Percentiles rank a stretch among this genome's conserved stretches.
Evolutionary conservation across 2,329 filamentous ascomycete genomes (phyloP).

Genomic region (Aspergillus arachidicola): DNA sequence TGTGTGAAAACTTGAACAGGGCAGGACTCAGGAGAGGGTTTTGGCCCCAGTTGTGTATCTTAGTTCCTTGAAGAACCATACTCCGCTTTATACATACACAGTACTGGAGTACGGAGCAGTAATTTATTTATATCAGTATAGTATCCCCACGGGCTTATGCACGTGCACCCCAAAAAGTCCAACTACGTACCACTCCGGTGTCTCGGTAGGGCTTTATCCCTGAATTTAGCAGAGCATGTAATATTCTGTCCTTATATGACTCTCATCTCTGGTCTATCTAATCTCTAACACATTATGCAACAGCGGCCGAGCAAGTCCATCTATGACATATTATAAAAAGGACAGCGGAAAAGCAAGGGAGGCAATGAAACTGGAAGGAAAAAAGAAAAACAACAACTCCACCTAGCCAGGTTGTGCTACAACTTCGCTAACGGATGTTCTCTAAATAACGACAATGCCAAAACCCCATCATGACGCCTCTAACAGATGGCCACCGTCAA

Average conservation of each 20-base stretch:
- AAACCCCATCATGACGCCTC: slow-evolving; percentile 8
- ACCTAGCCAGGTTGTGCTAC: neutral
- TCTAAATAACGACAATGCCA: neutral
- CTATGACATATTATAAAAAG: slow-evolving; percentile 1
- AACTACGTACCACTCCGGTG: neutral
- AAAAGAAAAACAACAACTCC: neutral
- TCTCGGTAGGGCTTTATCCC: too few relatives aligned
- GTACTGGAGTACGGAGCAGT: too few relatives aligned
- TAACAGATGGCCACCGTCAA: neutral
- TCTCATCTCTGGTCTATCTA: neutral
- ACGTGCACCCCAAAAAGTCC: too few relatives aligned
- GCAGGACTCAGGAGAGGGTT: too few relatives aligned
- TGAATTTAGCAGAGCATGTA: neutral
- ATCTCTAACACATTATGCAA: slow-evolving; percentile 1
- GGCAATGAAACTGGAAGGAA: neutral
- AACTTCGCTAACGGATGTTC: slow-evolving; percentile 3
- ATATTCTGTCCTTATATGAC: neutral
- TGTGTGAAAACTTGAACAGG: too few relatives aligned
- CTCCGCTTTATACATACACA: too few relatives aligned
- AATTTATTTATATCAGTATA: too few relatives aligned
- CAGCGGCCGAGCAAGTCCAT: neutral
- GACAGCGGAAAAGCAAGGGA: neutral
- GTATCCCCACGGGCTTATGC: too few relatives aligned
- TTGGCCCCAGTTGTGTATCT: too few relatives aligned
- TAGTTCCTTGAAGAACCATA: too few relatives aligned